Percentiles rank a stretch among this genome's conserved stretches.
Conservation (phyloP, 1,284 basidiomycete species). For the Marasmius fiardii region DNA sequence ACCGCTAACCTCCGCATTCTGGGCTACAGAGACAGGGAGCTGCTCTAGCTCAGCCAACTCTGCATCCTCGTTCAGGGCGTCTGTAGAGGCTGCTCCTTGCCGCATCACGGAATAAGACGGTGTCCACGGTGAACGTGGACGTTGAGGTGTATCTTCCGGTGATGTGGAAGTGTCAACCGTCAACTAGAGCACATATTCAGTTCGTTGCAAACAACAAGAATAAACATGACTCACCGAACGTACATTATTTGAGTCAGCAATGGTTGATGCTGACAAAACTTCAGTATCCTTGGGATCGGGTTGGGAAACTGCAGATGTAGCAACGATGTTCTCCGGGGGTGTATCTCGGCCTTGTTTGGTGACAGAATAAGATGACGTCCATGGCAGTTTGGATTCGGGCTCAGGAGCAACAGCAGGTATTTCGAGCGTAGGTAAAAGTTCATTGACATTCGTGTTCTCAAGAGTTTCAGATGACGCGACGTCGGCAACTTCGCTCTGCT, state of each 20-base stretch:
- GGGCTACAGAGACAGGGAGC: not conserved
- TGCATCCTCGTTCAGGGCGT: not conserved
- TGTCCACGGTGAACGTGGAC: conserved; percentile 23
- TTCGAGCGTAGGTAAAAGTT: not conserved
- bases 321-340: not conserved
- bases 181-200: not conserved
- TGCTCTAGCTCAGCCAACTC: conserved; percentile 5
- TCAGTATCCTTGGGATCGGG: not conserved
- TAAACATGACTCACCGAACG: not conserved
- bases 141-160: conserved; percentile 7
- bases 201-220: no score
- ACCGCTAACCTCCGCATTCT: not conserved
- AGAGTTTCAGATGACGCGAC: not conserved
- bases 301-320: not conserved
- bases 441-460: not conserved
- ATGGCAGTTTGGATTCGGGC: conserved; percentile 18
- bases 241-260: not conserved
- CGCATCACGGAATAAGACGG: conserved; percentile 21
- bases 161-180: conserved; percentile 5
- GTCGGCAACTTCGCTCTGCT: not conserved
- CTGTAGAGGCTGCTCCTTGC: conserved; percentile 15
- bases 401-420: not conserved
- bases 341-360: conserved; percentile 14
- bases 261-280: not conserved
- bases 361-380: conserved; percentile 24